Evolutionary conservation across 768 basidiomycete species (phyloP).

Genomic region (Mycena olivaceomarginata): DNA sequence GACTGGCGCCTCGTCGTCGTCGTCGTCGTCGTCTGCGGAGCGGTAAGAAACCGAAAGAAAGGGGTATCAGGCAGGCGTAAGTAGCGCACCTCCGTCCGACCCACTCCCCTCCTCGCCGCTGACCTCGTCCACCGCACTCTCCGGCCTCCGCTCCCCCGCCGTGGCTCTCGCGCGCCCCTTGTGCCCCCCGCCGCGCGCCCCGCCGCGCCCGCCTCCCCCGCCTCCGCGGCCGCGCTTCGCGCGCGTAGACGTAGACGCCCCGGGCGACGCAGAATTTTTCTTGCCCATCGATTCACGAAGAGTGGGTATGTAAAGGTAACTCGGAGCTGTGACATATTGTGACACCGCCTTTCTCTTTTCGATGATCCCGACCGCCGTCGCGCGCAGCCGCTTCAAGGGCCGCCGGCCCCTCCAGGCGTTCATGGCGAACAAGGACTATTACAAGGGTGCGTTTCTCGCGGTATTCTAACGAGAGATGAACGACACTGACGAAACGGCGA

Average conservation of each 20-base stretch:
- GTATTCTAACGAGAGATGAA: neutral
- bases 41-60: neutral
- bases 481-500: neutral
- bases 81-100: constrained; percentile 43
- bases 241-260: constrained; percentile 48
- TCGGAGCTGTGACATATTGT: neutral
- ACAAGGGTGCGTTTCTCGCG: constrained; percentile 82
- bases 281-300: constrained; percentile 56
- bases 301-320: neutral
- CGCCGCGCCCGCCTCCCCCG: constrained; percentile 54
- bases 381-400: constrained; percentile 87
- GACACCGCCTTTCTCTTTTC: constrained; percentile 29
- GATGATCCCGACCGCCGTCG: constrained; percentile 83
- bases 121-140: constrained; percentile 73
- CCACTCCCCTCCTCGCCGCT: constrained; percentile 59
- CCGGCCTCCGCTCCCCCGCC: constrained; percentile 67
- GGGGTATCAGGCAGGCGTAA: neutral
- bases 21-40: constrained; percentile 43
- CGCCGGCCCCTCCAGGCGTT: constrained; percentile 90
- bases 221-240: constrained; percentile 62
- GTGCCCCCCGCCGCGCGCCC: constrained; percentile 18
- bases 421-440: constrained; percentile 95
- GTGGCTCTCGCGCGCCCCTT: constrained; percentile 46
- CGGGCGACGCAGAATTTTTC: constrained; percentile 57
- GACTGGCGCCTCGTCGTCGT: constrained; percentile 53